Percentiles rank a stretch among this genome's conserved stretches.
phyloP scores from a whole-genome alignment of 1,284 basidiomycete species.

The Trichosporon sp. region DNA sequence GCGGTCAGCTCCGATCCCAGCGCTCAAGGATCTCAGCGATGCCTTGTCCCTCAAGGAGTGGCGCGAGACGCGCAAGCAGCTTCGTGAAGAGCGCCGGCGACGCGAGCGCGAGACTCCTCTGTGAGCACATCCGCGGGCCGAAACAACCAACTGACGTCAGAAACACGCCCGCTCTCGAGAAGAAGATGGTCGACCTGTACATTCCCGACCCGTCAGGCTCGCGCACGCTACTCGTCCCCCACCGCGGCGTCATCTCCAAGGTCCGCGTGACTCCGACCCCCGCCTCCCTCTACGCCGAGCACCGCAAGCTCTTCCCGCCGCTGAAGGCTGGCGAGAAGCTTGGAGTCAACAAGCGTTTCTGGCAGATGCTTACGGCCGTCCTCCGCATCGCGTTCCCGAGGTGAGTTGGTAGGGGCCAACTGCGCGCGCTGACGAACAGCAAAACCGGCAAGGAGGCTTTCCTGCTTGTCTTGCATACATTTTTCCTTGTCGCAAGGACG shows the following conservation, averaged over 20 bases:
- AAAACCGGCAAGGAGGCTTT: conserved; percentile 73
- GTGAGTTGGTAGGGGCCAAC: conserved; percentile 32
- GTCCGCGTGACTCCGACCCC: conserved; percentile 58
- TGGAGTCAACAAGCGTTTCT: conserved; percentile 75
- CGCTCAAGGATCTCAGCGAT: conserved; percentile 28
- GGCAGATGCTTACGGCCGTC: conserved; percentile 76
- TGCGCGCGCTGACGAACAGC: conserved; percentile 47
- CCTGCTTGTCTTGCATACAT: conserved; percentile 77
- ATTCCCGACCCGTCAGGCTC: conserved; percentile 59
- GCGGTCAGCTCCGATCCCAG: conserved; percentile 12
- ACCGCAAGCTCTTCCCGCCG: conserved; percentile 44
- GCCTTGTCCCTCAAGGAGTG: conserved; percentile 38
- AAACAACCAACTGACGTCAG: conserved; percentile 29
- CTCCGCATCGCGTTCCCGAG: conserved; percentile 72
- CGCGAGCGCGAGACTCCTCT: conserved; percentile 52
- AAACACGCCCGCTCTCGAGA: conserved; percentile 56
- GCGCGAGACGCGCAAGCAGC: conserved; percentile 36
- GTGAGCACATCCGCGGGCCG: conserved; percentile 33
- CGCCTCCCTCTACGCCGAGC: conserved; percentile 38
- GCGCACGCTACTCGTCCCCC: conserved; percentile 69
- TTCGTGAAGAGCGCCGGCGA: conserved; percentile 40
- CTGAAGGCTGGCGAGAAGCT: conserved; percentile 61
- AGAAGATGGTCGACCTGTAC: conserved; percentile 57
- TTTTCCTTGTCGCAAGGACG: conserved; percentile 84
- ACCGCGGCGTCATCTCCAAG: conserved; percentile 66